Evolutionary conservation across 768 basidiomycete species (phyloP).

Genomic region (Termitomyces titanicus): DNA sequence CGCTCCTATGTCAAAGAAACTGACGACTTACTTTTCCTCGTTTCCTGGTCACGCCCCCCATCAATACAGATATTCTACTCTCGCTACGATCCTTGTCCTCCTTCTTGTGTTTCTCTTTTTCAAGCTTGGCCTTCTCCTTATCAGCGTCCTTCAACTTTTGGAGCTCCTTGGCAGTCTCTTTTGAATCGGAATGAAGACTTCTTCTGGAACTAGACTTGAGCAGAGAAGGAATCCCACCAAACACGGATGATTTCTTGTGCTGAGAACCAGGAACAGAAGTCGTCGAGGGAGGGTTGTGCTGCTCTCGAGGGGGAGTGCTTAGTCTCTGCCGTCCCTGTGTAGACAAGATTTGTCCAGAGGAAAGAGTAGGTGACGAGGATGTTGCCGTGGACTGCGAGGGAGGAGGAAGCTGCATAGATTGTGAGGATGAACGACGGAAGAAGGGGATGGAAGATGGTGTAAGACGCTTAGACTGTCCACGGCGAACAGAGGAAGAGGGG

Average conservation of each 20-base stretch:
- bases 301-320: constrained; percentile 50
- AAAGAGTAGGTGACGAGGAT: constrained; percentile 49
- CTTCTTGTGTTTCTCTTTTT: constrained; percentile 57
- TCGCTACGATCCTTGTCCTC: constrained; percentile 89
- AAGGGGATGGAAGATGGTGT: constrained; percentile 94
- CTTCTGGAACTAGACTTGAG: constrained; percentile 84
- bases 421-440: constrained; percentile 88
- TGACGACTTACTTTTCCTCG: constrained; percentile 74
- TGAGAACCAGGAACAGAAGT: constrained; percentile 54
- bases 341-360: constrained; percentile 33
- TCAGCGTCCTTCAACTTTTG: constrained; percentile 46
- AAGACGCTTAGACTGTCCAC: constrained; percentile 72
- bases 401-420: constrained; percentile 73
- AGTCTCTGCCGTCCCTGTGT: constrained; percentile 40
- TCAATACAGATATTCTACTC: constrained; percentile 83
- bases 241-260: constrained; percentile 78
- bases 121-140: constrained; percentile 41
- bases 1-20: constrained; percentile 1
- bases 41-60: constrained; percentile 70
- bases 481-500: constrained; percentile 65
- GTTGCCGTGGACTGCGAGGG: constrained; percentile 42
- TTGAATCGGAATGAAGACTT: constrained; percentile 69
- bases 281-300: constrained; percentile 43
- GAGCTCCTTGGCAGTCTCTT: constrained; percentile 47
- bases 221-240: constrained; percentile 79